Base-by-base conservation (phyloP, 495 filamentous ascomycete genomes). In the Penicillium ochrochloron region DNA sequence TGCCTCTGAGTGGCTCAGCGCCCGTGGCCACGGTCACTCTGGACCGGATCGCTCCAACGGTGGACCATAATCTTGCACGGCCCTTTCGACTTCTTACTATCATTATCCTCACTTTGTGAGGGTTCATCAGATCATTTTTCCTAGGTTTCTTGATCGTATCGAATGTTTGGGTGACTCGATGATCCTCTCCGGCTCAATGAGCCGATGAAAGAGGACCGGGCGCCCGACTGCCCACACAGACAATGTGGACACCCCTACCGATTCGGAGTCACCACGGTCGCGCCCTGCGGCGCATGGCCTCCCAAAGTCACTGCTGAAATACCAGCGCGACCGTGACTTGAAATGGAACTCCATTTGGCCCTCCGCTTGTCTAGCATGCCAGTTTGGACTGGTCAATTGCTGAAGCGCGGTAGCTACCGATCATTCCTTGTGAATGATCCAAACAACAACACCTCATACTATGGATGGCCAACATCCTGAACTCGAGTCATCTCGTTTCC, bases 1-100 rank as follows among this genome's bases (percentile, higher is more conserved):
- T 34, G 82, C 85, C 50, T 75, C 84, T 14, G 86, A 91, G 68
- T 90, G 88, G 89, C 79, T 88, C 55, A 83, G 81, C 34, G 80
- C 84, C 15, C 79, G 89, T 69, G 85, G 82, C 15, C 72, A 75
- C 39, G 77, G 78, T 17, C 70, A 78, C 50, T 74, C 76, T 5
- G 79, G 77, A 12, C 75, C 79, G 4, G 77, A 81, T 42, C 74
- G 73, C 51, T 75, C 75, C 1, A 68, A 59, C 25, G 76, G 73
- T 34, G 72, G 74, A 37, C 75, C 75, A 60, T 81, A 77, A 77
- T 55, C n/a, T 4, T 11, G 57, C 19, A 44, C 27, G 35, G 42
- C 14, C 8, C 21, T 19, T 37, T 25, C 6, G 23, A n/a, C 23
- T 19, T 44, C 15, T 64, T 15, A 2, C 6, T 25, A 48, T 48